These are phyloP conservation scores for Alternaria incomplexa DNA, from an alignment of 2,329 filamentous ascomycete genomes.

Conservation along the genomic window DNA sequence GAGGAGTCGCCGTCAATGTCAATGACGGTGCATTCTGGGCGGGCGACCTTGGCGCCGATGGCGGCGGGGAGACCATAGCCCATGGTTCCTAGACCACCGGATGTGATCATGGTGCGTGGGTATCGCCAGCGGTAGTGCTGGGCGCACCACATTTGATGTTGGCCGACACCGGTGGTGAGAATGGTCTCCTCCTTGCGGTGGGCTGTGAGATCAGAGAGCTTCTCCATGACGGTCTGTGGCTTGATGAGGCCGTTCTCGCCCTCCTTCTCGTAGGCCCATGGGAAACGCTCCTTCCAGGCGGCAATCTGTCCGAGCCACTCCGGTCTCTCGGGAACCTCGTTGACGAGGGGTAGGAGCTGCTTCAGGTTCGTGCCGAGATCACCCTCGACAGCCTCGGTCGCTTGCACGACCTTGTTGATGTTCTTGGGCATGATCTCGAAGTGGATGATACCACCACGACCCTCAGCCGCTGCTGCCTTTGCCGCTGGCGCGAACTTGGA, in stretches of 20 bases:
- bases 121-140: conserved; percentile 96
- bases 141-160: conserved; percentile 98
- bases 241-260: conserved; percentile 83
- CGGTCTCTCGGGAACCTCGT: conserved; percentile 69
- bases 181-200: conserved; percentile 82
- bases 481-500: conserved; percentile 88
- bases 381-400: conserved; percentile 92
- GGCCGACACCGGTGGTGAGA: conserved; percentile 92
- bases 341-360: conserved; percentile 74
- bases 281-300: conserved; percentile 90
- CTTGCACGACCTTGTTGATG: conserved; percentile 99
- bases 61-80: conserved; percentile 92
- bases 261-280: conserved; percentile 82
- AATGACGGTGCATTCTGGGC: conserved; percentile 82
- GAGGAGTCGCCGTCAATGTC: conserved; percentile 99
- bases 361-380: conserved; percentile 83
- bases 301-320: conserved; percentile 92
- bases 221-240: conserved; percentile 90
- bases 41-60: conserved; percentile 91
- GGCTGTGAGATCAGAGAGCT: conserved; percentile 82
- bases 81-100: conserved; percentile 95
- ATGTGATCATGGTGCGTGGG: conserved; percentile 94
- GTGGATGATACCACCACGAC: conserved; percentile 91
- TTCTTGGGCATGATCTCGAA: conserved; percentile 99
- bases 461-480: conserved; percentile 81